Evolutionary conservation across 345 rosid species (phyloP).

Genomic region (thale cress (Arabidopsis thaliana)): DNA sequence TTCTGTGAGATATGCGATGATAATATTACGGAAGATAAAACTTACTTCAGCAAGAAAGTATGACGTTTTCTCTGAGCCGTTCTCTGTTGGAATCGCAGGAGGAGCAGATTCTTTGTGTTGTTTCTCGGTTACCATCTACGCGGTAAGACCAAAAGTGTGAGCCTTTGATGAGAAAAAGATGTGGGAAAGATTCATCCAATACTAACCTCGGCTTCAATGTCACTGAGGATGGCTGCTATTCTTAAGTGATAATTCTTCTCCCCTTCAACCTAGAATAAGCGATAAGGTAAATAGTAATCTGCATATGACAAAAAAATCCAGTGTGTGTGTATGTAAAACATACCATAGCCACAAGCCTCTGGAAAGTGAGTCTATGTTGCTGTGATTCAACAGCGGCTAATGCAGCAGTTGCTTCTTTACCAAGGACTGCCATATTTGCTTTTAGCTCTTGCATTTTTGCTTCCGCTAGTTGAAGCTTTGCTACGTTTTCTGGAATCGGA

Average conservation of each 20-base stretch:
- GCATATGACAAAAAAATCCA: slow-evolving; percentile 1
- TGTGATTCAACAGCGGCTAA: slow-evolving; percentile 95
- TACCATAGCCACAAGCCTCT: slow-evolving; percentile 94
- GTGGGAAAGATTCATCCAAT: not conserved
- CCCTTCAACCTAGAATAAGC: slow-evolving; percentile 72
- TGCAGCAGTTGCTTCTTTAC: slow-evolving; percentile 98
- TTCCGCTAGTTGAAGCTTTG: slow-evolving; percentile 87
- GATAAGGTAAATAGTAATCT: slow-evolving; percentile 9
- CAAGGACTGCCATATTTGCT: slow-evolving; percentile 94
- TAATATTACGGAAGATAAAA: slow-evolving; percentile 23
- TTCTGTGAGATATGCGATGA: not conserved
- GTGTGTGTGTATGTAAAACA: slow-evolving; percentile 8
- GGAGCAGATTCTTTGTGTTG: slow-evolving; percentile 97
- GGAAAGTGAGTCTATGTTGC: slow-evolving; percentile 90
- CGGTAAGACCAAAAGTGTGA: slow-evolving; percentile 21
- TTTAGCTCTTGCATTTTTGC: slow-evolving; percentile 81
- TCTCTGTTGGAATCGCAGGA: slow-evolving; percentile 68
- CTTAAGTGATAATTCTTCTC: slow-evolving; percentile 84
- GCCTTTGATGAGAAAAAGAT: slow-evolving; percentile 14
- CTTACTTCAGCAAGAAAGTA: slow-evolving; percentile 94
- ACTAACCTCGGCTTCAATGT: slow-evolving; percentile 98
- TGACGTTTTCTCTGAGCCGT: slow-evolving; percentile 65
- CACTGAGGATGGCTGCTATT: slow-evolving; percentile 88
- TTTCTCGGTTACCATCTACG: slow-evolving; percentile 92
- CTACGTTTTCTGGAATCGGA: slow-evolving; percentile 89